Percentiles rank a stretch among this genome's conserved stretches.
phyloP scores from a whole-genome alignment of 148 eudicot genomes.

The Chenopodium quinoa region DNA sequence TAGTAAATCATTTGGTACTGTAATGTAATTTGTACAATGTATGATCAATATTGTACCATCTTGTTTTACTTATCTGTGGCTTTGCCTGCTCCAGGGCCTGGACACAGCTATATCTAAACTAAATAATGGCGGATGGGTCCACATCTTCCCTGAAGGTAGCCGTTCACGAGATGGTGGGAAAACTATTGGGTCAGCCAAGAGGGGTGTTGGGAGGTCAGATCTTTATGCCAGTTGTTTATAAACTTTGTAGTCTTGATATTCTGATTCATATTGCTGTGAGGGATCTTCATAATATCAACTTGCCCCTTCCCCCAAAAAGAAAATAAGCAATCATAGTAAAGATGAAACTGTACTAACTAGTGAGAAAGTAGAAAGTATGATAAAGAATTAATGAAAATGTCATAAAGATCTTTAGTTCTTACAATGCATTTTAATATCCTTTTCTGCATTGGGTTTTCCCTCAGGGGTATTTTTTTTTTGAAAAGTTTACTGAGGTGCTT shows the following conservation, averaged over 20 bases:
- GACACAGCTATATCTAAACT: constrained; percentile 87
- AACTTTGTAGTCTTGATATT: not conserved
- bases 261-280: not conserved
- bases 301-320: too few relatives aligned
- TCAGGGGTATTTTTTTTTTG: not conserved
- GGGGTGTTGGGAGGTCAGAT: constrained; percentile 77
- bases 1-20: not conserved
- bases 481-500: not conserved
- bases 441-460: not conserved
- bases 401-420: not conserved
- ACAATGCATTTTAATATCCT: not conserved
- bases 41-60: not conserved
- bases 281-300: too few relatives aligned
- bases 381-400: not conserved
- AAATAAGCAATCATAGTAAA: too few relatives aligned
- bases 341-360: too few relatives aligned
- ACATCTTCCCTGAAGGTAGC: constrained; percentile 95
- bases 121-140: constrained; percentile 91
- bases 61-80: constrained; percentile 10
- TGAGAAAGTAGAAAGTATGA: too few relatives aligned
- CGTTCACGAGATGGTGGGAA: constrained; percentile 94
- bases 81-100: constrained; percentile 57
- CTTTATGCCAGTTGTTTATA: constrained; percentile 1
- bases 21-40: not conserved
- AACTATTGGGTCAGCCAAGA: constrained; percentile 69